Evolutionary conservation across 768 basidiomycete species (phyloP).

Genomic region (Agrocybe praecox): DNA sequence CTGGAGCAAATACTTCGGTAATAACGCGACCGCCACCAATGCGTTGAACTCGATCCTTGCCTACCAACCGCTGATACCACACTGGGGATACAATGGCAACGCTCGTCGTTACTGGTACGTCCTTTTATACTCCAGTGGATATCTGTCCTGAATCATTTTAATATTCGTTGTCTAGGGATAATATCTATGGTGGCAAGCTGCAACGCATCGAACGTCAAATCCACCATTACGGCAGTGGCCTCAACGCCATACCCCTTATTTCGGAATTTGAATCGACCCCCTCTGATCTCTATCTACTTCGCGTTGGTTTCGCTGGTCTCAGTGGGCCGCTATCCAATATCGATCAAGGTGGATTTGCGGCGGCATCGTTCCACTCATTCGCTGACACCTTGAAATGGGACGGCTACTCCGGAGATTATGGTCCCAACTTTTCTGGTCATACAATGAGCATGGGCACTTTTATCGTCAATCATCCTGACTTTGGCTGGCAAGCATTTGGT

Average conservation of each 20-base stretch:
- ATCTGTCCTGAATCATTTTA: not conserved
- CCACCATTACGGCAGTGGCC: conserved; percentile 59
- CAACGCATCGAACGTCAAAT: conserved; percentile 58
- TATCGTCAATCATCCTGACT: conserved; percentile 54
- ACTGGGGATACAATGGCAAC: conserved; percentile 66
- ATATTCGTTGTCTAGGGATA: conserved; percentile 42
- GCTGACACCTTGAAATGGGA: conserved; percentile 60
- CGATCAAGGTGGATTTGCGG: conserved; percentile 57
- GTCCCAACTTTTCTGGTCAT: conserved; percentile 60
- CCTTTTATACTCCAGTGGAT: not conserved
- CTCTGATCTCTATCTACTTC: conserved; percentile 51
- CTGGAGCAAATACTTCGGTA: conserved; percentile 58
- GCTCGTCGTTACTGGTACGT: conserved; percentile 57
- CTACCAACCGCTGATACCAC: conserved; percentile 58
- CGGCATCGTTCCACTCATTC: conserved; percentile 64
- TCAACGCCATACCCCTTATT: conserved; percentile 58
- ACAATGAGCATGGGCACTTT: conserved; percentile 50
- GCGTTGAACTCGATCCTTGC: conserved; percentile 58
- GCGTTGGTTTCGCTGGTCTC: conserved; percentile 53
- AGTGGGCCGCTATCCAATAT: conserved; percentile 58
- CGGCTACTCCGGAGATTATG: conserved; percentile 61
- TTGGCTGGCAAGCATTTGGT: conserved; percentile 66
- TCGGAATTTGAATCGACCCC: conserved; percentile 48
- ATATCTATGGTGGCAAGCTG: conserved; percentile 57
- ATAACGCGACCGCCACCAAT: conserved; percentile 50